A percentile compares a stretch with the other conserved stretches of the same genome.
Conservation (phyloP, 2,329 filamentous ascomycete species). For the Trichoderma guizhouense region DNA sequence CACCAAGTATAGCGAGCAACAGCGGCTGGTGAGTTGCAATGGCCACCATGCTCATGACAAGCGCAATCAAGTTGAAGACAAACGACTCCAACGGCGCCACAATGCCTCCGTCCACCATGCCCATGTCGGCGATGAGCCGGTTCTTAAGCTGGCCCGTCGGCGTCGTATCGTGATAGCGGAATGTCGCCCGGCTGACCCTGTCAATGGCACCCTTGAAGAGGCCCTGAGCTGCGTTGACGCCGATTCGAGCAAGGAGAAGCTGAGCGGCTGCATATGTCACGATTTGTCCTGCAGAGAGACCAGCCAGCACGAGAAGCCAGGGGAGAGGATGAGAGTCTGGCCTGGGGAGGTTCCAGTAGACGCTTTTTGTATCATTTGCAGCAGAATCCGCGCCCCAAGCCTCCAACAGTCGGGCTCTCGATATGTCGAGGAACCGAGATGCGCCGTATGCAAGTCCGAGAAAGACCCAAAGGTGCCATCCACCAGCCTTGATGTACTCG, state of each 20-base stretch:
- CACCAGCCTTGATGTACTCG: conserved; percentile 80
- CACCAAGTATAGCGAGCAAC: conserved; percentile 69
- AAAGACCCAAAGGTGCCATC: conserved; percentile 66
- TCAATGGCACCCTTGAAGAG: conserved; percentile 73
- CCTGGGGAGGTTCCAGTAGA: conserved; percentile 47
- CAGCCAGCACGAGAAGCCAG: conserved; percentile 70
- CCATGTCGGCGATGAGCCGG: conserved; percentile 84
- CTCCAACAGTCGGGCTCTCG: conserved; percentile 78
- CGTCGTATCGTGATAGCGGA: conserved; percentile 88
- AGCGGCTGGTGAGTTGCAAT: conserved; percentile 75
- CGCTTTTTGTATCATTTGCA: background rate
- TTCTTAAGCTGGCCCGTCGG: conserved; percentile 91
- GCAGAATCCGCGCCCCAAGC: conserved; percentile 69
- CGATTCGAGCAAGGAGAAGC: conserved; percentile 68
- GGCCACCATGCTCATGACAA: conserved; percentile 69
- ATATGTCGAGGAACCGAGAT: conserved; percentile 63
- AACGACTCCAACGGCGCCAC: conserved; percentile 69
- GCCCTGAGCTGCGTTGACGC: conserved; percentile 71
- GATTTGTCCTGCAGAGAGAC: conserved; percentile 61
- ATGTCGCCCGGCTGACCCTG: conserved; percentile 73
- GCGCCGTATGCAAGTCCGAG: conserved; percentile 61
- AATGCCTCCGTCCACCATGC: conserved; percentile 84
- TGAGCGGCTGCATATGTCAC: conserved; percentile 60
- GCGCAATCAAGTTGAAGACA: conserved; percentile 67
- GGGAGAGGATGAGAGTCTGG: conserved; percentile 65